Percentiles rank a stretch among this genome's conserved stretches.
Evolutionary conservation across 1,284 basidiomycete genomes (phyloP).

Genomic region (Trametes sp.): DNA sequence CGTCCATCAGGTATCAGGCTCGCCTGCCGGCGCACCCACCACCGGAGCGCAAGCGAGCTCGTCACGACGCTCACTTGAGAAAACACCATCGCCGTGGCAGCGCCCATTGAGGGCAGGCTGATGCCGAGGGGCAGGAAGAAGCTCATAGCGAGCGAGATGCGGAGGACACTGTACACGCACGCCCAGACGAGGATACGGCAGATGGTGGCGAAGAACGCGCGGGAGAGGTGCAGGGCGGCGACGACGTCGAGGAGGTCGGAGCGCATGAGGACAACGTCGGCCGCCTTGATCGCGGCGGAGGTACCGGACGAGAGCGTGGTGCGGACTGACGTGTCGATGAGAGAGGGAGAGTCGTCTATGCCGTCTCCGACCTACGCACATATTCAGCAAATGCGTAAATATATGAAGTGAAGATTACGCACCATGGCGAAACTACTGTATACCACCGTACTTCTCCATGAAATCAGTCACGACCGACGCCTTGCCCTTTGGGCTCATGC

Average conservation of each 20-base stretch:
- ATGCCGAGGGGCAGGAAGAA: constrained; percentile 91
- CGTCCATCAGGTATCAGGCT: constrained; percentile 69
- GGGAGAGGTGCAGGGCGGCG: constrained; percentile 91
- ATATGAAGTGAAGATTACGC: constrained; percentile 35
- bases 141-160: constrained; percentile 99
- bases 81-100: constrained; percentile 97
- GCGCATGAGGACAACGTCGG: constrained; percentile 97
- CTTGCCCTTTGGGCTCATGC: constrained; percentile 94
- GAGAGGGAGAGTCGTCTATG: constrained; percentile 98
- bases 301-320: constrained; percentile 97
- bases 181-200: constrained; percentile 92
- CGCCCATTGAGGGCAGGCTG: constrained; percentile 98
- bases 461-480: constrained; percentile 83
- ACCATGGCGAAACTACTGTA: constrained; percentile 96
- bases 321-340: constrained; percentile 94
- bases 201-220: constrained; percentile 91
- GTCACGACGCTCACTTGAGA: constrained; percentile 96
- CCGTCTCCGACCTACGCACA: constrained; percentile 96
- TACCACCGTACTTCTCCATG: constrained; percentile 71
- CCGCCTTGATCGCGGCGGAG: constrained; percentile 97
- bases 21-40: constrained; percentile 80
- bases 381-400: constrained; percentile 6
- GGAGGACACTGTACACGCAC: constrained; percentile 91
- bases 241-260: constrained; percentile 97
- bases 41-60: constrained; percentile 86